These are phyloP conservation scores for Drechslerella dactyloides DNA, from an alignment of 2,329 filamentous ascomycete species.

Conservation along the genomic window DNA sequence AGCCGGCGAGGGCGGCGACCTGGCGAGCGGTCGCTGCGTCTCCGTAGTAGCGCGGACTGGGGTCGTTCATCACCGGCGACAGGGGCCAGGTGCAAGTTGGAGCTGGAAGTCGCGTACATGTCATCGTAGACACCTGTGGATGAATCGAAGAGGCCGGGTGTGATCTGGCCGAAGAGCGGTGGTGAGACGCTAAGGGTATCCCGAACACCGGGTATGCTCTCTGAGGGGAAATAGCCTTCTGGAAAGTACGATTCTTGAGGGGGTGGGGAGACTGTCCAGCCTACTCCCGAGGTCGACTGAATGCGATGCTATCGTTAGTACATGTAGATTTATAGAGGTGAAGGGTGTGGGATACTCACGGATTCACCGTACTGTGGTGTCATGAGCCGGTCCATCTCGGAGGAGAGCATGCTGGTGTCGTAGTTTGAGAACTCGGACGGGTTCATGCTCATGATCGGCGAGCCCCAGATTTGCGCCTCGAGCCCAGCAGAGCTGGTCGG, in stretches of 20 bases:
- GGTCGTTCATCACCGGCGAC: constrained; percentile 31
- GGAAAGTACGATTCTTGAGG: constrained; percentile 45
- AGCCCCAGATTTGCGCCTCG: constrained; percentile 43
- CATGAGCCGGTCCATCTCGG: constrained; percentile 46
- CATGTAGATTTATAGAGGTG: background rate
- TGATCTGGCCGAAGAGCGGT: constrained; percentile 24
- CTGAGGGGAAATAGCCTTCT: constrained; percentile 40
- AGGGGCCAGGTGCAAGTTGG: constrained; percentile 32
- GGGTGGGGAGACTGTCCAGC: constrained; percentile 42
- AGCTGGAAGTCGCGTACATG: constrained; percentile 33
- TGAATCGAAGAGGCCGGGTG: constrained; percentile 24
- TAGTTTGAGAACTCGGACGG: constrained; percentile 27
- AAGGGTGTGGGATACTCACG: constrained; percentile 12
- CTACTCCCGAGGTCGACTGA: constrained; percentile 27
- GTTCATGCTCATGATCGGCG: constrained; percentile 26
- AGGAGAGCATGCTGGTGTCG: constrained; percentile 44
- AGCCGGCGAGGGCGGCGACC: constrained; percentile 36
- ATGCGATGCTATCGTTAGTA: background rate
- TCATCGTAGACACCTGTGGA: constrained; percentile 36
- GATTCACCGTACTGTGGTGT: constrained; percentile 23
- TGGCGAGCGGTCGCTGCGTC: constrained; percentile 44
- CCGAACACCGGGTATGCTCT: constrained; percentile 22
- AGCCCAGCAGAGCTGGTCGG: constrained; percentile 38
- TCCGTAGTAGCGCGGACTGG: constrained; percentile 35
- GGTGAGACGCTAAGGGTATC: constrained; percentile 27